Conservation (phyloP, 108 stramenopile species). For the Cyclotella choctawhatcheeana region DNA sequence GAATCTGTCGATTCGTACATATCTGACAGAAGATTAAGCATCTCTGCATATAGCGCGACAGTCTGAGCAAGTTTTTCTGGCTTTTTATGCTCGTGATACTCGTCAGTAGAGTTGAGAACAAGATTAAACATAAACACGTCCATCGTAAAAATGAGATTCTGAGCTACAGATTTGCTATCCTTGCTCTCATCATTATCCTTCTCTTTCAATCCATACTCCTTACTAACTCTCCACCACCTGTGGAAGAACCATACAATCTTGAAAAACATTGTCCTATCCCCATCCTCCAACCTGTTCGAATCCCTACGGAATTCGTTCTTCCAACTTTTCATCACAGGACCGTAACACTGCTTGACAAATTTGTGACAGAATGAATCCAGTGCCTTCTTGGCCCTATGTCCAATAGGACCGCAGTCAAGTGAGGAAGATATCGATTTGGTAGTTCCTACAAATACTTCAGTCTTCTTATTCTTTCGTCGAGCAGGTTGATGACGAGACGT, state of each 20-base stretch:
- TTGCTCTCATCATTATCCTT: not conserved
- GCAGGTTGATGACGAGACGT: conserved; percentile 17
- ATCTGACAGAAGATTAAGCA: conserved; percentile 75
- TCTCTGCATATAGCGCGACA: conserved; percentile 80
- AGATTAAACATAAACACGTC: conserved; percentile 93
- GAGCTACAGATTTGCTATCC: conserved; percentile 29
- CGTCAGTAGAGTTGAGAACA: conserved; percentile 79
- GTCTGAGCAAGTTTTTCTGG: conserved; percentile 66
- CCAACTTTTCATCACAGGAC: conserved; percentile 87
- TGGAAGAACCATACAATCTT: conserved; percentile 85
- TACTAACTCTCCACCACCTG: conserved; percentile 79
- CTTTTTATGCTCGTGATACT: conserved; percentile 72
- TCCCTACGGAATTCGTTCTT: conserved; percentile 93
- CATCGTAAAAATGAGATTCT: conserved; percentile 86
- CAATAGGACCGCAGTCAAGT: conserved; percentile 49
- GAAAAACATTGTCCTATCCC: conserved; percentile 81
- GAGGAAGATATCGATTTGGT: conserved; percentile 40
- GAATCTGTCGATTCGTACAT: conserved; percentile 80
- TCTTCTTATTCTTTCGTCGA: conserved; percentile 57
- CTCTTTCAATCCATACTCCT: conserved; percentile 13
- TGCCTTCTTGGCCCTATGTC: conserved; percentile 58
- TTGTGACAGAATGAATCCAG: conserved; percentile 73
- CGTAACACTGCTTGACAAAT: conserved; percentile 78
- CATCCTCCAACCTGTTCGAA: conserved; percentile 78
- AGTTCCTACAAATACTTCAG: conserved; percentile 72